Evolutionary conservation across 805 yeast species (phyloP).

Genomic region (Naumovozyma baii): DNA sequence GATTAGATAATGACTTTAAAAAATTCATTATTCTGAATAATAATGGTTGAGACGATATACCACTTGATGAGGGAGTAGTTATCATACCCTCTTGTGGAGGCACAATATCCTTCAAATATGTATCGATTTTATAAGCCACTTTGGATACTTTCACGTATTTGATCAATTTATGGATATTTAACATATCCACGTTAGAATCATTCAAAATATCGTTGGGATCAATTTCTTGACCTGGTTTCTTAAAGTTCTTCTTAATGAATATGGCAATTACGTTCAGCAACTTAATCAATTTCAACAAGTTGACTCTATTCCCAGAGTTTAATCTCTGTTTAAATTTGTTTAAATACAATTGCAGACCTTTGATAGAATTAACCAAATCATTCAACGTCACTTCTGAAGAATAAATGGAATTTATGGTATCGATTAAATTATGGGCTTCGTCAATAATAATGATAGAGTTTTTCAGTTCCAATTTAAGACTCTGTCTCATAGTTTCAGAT

Average conservation of each 20-base stretch:
- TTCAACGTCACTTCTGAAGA: constrained; percentile 46
- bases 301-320: constrained; percentile 62
- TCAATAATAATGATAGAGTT: constrained; percentile 71
- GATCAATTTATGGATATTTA: constrained; percentile 61
- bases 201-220: constrained; percentile 43
- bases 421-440: constrained; percentile 86
- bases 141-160: constrained; percentile 56
- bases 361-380: constrained; percentile 39
- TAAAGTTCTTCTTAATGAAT: constrained; percentile 35
- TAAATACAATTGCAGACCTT: constrained; percentile 46
- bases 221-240: constrained; percentile 48
- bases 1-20: constrained; percentile 55
- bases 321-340: constrained; percentile 53
- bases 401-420: constrained; percentile 59
- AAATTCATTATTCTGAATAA: constrained; percentile 60
- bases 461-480: constrained; percentile 48
- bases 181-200: constrained; percentile 52
- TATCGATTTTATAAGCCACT: constrained; percentile 75
- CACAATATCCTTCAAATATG: constrained; percentile 49
- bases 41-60: constrained; percentile 35
- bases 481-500: constrained; percentile 51
- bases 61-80: constrained; percentile 3
- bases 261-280: constrained; percentile 42
- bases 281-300: constrained; percentile 53
- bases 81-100: not conserved